Percentiles rank a stretch among this genome's conserved stretches.
phyloP scores from a whole-genome alignment of 2,329 filamentous ascomycete species.

The Fusarium vanettenii region DNA sequence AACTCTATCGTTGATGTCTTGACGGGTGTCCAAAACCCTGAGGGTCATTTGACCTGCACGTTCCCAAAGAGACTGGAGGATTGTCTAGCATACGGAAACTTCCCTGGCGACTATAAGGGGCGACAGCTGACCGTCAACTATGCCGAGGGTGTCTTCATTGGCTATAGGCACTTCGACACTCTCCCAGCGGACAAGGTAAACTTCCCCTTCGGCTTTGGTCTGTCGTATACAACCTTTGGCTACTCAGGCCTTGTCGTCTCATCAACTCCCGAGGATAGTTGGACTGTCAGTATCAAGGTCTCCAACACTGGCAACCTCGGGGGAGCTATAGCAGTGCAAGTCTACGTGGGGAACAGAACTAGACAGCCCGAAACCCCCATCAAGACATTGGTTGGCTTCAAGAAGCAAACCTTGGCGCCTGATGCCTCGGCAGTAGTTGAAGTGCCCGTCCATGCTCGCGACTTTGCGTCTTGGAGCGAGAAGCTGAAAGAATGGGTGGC shows the following conservation, averaged over 20 bases:
- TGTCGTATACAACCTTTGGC: slow-evolving; percentile 22
- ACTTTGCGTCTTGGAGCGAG: slow-evolving; percentile 13
- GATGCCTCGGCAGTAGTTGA: slow-evolving; percentile 19
- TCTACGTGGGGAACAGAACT: slow-evolving; percentile 54
- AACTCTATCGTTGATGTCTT: slow-evolving; percentile 75
- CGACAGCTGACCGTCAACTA: slow-evolving; percentile 68
- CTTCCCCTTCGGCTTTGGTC: slow-evolving; percentile 22
- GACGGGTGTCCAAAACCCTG: slow-evolving; percentile 71
- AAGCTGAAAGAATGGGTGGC: slow-evolving; percentile 13
- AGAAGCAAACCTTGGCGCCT: neutral
- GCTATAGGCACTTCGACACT: slow-evolving; percentile 75
- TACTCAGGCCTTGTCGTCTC: slow-evolving; percentile 44
- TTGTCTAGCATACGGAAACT: slow-evolving; percentile 74
- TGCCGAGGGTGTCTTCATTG: slow-evolving; percentile 74
- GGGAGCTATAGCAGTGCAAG: slow-evolving; percentile 65
- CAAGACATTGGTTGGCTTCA: slow-evolving; percentile 30
- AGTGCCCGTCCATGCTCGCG: neutral
- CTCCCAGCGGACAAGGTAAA: slow-evolving; percentile 11
- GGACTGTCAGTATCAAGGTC: slow-evolving; percentile 58
- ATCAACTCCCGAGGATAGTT: neutral
- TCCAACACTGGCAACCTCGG: slow-evolving; percentile 65
- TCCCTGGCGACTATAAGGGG: slow-evolving; percentile 52
- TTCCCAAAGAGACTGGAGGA: slow-evolving; percentile 70
- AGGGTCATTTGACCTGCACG: slow-evolving; percentile 59
- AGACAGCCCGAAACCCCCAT: slow-evolving; percentile 24